Conservation (phyloP, 2,329 filamentous ascomycete genomes). For the Claviceps monticola region DNA sequence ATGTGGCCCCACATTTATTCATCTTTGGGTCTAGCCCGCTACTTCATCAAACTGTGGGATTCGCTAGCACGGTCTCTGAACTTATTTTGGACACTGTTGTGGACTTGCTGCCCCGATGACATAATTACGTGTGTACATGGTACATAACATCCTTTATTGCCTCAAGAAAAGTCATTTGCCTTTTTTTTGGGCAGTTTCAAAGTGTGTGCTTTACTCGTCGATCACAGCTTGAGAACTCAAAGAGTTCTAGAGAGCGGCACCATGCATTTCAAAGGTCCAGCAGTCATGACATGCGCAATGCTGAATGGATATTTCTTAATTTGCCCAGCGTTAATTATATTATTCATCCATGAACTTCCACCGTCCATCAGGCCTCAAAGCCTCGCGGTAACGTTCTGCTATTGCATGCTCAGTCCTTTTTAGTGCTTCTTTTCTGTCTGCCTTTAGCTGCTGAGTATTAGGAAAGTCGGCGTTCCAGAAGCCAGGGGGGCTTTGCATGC, state of each 20-base stretch:
- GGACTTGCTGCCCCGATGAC: background rate
- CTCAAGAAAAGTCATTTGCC: too few species aligned
- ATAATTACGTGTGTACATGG: background rate
- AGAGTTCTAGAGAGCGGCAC: background rate
- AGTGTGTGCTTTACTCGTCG: too few species aligned
- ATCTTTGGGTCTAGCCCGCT: background rate
- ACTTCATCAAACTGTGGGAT: background rate
- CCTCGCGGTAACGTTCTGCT: constrained; percentile 64
- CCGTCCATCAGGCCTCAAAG: constrained; percentile 59
- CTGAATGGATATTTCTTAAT: background rate
- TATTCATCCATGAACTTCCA: constrained; percentile 78
- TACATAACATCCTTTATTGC: background rate
- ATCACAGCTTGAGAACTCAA: background rate
- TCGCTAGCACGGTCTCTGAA: background rate
- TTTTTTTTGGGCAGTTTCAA: too few species aligned
- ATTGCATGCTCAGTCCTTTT: constrained; percentile 50
- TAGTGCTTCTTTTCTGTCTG: constrained; percentile 51
- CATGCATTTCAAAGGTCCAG: background rate
- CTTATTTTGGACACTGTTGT: background rate
- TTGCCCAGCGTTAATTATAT: constrained; percentile 17
- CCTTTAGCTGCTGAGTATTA: constrained; percentile 63
- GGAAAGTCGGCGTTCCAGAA: constrained; percentile 91
- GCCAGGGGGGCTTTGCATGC: constrained; percentile 63
- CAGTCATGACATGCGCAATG: background rate
- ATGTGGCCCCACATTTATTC: background rate